Evolutionary conservation across 139 green algal species (phyloP).

Genomic region (Zygnema circumcarinatum): DNA sequence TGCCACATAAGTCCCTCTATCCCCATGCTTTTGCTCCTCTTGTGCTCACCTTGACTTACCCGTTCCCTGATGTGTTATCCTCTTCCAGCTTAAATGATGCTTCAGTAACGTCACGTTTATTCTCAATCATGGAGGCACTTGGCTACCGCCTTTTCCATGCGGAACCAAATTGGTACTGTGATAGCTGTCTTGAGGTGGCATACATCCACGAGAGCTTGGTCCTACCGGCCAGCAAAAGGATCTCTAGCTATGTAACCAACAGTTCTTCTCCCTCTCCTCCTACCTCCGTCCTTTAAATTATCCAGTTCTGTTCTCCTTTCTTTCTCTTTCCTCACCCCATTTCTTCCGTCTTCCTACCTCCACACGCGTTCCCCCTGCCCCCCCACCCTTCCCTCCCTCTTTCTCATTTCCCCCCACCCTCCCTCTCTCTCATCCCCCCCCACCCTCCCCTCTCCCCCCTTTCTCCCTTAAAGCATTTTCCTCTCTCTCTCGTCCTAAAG

Average conservation of each 20-base stretch:
- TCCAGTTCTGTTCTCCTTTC: neutral
- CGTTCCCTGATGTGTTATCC: neutral
- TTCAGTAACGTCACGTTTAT: neutral
- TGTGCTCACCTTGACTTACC: neutral
- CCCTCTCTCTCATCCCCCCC: constrained; percentile 3
- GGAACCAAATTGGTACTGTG: constrained; percentile 37
- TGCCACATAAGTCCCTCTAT: too few relatives aligned
- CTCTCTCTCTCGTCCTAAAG: neutral
- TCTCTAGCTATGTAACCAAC: neutral
- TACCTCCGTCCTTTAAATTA: neutral
- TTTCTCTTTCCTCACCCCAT: neutral
- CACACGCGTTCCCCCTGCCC: neutral
- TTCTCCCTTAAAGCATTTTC: neutral
- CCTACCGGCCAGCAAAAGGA: neutral
- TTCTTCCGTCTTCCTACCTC: neutral
- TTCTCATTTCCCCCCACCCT: neutral
- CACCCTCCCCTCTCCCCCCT: constrained; percentile 10
- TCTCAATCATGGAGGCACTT: constrained; percentile 31
- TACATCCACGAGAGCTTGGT: constrained; percentile 43
- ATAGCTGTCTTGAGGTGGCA: constrained; percentile 32
- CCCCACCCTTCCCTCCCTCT: neutral
- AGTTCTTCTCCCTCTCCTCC: neutral
- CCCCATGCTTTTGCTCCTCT: neutral
- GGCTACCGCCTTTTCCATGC: constrained; percentile 45
- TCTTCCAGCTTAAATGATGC: constrained; percentile 25